Evolutionary conservation across 306 rosid genomes (phyloP), one percentile per base, ranked within the genome.

Genomic region (Inga oerstediana): DNA sequence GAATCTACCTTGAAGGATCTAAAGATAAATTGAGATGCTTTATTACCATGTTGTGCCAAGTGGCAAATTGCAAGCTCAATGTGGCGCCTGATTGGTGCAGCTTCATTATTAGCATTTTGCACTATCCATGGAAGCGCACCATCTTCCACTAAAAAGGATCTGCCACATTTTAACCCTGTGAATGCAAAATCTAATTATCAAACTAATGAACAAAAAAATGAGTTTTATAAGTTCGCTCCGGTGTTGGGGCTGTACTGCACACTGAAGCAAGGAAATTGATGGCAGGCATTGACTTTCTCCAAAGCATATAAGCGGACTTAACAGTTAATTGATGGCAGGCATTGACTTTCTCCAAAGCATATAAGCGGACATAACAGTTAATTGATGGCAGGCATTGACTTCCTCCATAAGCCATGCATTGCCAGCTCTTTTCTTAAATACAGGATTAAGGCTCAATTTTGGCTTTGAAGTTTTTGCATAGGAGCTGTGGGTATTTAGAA

Each of bases 41-140:
- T 79, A 72, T 59, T 88, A 96, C 99, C 99, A 61, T 97, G 99
- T 67, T 94, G 99, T 24, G 99, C 99, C 89, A 97, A 82, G 92
- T 97, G 99, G 83, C 98, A 97, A 41, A 97, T 91, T 30, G 98
- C 99, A 84, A 97, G 97, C 89, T 97, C 99, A 72, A 97, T 88
- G 91, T 94, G 99, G 86, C 95, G 99, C 88, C 97, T 91, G 87
- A 97, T 94, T 69, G 99, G 97, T n/a, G 98, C 91, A 61, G 95
- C 93, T 86, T 94, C 98, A 10, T 86, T 90, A 30, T 92, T 94
- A 71, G 98, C 97, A 84, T 94, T 92, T 85, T 97, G 98, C 79
- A 97, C 97, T 83, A 97, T 94, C 99, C 99, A 97, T 22, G 97
- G 94, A 82, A 97, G 97, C 35, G 94, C 97, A 37, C 99, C 99